phyloP scores from a whole-genome alignment of 768 basidiomycete species.

The Symmetrospora coprosmae region DNA sequence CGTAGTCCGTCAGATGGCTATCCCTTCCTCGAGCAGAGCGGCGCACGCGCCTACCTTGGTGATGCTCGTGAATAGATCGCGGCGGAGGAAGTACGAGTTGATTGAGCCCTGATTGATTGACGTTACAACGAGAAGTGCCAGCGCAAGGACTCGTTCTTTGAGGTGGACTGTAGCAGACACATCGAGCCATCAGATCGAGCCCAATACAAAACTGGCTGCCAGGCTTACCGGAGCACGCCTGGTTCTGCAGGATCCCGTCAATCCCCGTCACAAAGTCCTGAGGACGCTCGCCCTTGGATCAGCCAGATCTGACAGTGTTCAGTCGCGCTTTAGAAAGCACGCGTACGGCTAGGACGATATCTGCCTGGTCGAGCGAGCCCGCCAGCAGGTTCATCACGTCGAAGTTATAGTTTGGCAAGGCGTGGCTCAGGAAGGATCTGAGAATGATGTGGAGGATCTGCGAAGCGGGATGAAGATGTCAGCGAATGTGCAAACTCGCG shows the following conservation, averaged over 20 bases:
- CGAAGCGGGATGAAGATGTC: neutral
- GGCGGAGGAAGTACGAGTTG: conserved; percentile 31
- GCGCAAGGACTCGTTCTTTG: conserved; percentile 19
- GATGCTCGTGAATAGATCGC: conserved; percentile 31
- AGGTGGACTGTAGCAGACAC: neutral
- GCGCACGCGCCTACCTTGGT: conserved; percentile 23
- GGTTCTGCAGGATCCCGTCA: conserved; percentile 25
- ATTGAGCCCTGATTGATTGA: conserved; percentile 22
- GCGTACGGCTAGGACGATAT: conserved; percentile 23
- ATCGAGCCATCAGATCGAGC: neutral
- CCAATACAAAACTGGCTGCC: too few species aligned
- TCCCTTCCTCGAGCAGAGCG: neutral
- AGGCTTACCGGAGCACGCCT: neutral
- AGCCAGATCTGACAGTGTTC: neutral
- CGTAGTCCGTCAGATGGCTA: neutral
- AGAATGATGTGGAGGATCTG: conserved; percentile 26
- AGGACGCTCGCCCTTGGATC: too few species aligned
- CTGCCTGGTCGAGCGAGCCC: conserved; percentile 21
- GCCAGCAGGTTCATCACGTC: conserved; percentile 24
- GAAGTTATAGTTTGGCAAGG: conserved; percentile 18
- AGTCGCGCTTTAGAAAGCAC: neutral
- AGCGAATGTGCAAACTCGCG: neutral
- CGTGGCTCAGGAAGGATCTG: conserved; percentile 13
- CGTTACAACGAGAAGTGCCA: conserved; percentile 25
- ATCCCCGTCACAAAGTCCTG: conserved; percentile 29